phyloP scores from a whole-genome alignment of 257 asterid species.

The Scutellaria barbata region DNA sequence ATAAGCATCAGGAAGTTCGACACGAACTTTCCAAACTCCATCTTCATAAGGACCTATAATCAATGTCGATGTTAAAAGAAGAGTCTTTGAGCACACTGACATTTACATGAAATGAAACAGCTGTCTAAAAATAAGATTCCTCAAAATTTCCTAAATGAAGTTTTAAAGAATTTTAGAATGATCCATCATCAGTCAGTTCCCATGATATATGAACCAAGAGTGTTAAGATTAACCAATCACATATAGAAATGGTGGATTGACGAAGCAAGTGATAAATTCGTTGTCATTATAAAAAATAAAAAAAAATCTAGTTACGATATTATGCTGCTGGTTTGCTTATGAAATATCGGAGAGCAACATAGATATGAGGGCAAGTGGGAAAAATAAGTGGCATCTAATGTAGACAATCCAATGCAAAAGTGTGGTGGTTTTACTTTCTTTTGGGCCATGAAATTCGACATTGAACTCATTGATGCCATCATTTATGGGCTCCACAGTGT shows the following conservation, averaged over 20 bases:
- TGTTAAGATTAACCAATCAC: neutral
- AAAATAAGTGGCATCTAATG: conserved; percentile 15
- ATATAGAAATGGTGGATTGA: too few species aligned
- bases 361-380: neutral
- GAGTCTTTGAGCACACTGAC: neutral
- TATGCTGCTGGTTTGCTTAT: too few species aligned
- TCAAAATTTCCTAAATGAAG: neutral
- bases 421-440: conserved; percentile 70
- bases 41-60: conserved; percentile 84
- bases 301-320: too few species aligned
- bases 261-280: too few species aligned
- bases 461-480: conserved; percentile 88
- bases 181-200: neutral
- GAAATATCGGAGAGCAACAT: neutral
- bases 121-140: neutral
- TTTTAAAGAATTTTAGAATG: neutral
- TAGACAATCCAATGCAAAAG: conserved; percentile 20
- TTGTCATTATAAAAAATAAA: too few species aligned
- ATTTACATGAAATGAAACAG: neutral
- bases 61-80: neutral
- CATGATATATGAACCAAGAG: neutral
- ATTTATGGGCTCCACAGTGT: conserved; percentile 76
- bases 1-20: conserved; percentile 91
- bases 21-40: conserved; percentile 92
- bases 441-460: conserved; percentile 89